phyloP scores from a whole-genome alignment of 1,139 yeast genomes.

The Kurtzmaniella quercitrusa region DNA sequence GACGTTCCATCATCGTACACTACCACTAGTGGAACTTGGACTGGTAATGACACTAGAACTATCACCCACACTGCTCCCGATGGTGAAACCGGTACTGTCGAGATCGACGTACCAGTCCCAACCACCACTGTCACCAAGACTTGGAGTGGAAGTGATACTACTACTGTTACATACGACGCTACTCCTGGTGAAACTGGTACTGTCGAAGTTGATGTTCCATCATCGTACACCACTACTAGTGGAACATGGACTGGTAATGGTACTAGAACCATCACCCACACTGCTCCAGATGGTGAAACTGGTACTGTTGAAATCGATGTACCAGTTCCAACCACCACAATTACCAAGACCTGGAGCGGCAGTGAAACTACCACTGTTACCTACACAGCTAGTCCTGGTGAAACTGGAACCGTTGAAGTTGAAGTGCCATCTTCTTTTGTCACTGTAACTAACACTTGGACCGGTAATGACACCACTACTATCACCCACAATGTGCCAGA shows the following conservation, averaged over 20 bases:
- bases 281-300: conserved; percentile 5
- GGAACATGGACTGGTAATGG: conserved; percentile 5
- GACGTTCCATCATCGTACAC: conserved; percentile 12
- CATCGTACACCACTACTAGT: conserved; percentile 8
- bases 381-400: conserved; percentile 6
- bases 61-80: conserved; percentile 2
- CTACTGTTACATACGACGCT: conserved; percentile 4
- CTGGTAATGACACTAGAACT: conserved; percentile 7
- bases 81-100: conserved; percentile 14
- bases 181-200: conserved; percentile 11
- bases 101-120: conserved; percentile 11
- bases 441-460: conserved; percentile 11
- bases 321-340: conserved; percentile 7
- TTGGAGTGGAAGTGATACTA: too few relatives aligned
- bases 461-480: conserved; percentile 9
- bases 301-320: conserved; percentile 4
- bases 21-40: conserved; percentile 10
- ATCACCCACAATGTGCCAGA: conserved; percentile 7
- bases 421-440: conserved; percentile 14
- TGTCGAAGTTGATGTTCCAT: conserved; percentile 12
- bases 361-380: not conserved
- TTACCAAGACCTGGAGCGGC: conserved; percentile 1
- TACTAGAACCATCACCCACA: conserved; percentile 6
- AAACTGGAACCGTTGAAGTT: conserved; percentile 5
- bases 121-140: too few relatives aligned